Percentiles rank a stretch among this genome's conserved stretches.
Evolutionary conservation across 352 stramenopile species (phyloP).

Genomic region (Phytophthora cactorum): DNA sequence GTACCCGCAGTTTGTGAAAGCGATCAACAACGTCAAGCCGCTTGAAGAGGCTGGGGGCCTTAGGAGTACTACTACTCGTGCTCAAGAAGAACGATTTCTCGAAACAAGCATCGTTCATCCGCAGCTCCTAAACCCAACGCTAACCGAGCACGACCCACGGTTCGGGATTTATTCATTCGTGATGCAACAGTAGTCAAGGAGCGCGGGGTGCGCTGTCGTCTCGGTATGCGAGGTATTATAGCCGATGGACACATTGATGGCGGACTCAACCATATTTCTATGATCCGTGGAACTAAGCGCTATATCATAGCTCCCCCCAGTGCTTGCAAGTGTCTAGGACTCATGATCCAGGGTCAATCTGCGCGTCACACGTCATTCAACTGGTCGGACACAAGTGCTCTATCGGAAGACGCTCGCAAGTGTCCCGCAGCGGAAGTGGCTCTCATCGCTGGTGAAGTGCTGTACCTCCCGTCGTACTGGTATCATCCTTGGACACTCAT

Average conservation of each 20-base stretch:
- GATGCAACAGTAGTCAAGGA: conserved; percentile 38
- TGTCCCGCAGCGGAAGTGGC: conserved; percentile 91
- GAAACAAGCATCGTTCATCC: conserved; percentile 53
- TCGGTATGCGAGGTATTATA: conserved; percentile 95
- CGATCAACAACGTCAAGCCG: conserved; percentile 31
- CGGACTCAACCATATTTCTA: conserved; percentile 93
- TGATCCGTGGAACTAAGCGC: conserved; percentile 90
- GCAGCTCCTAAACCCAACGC: conserved; percentile 91
- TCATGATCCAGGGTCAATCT: conserved; percentile 81
- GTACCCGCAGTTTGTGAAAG: conserved; percentile 62
- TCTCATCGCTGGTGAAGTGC: conserved; percentile 91
- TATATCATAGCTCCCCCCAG: conserved; percentile 94
- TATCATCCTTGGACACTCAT: conserved; percentile 95
- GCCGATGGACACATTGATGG: conserved; percentile 94
- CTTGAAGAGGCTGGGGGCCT: conserved; percentile 14
- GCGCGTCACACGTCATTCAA: conserved; percentile 92
- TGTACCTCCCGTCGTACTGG: conserved; percentile 95
- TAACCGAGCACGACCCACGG: conserved; percentile 51
- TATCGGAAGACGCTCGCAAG: conserved; percentile 41
- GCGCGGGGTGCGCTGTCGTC: conserved; percentile 78
- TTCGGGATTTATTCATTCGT: conserved; percentile 66
- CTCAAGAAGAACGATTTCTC: conserved; percentile 56
- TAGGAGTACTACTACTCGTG: conserved; percentile 65
- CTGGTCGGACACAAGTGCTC: conserved; percentile 75
- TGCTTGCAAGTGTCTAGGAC: conserved; percentile 81